Conservation (phyloP, 2,329 filamentous ascomycete genomes). For the Aspergillus pseudoviridinutans region DNA sequence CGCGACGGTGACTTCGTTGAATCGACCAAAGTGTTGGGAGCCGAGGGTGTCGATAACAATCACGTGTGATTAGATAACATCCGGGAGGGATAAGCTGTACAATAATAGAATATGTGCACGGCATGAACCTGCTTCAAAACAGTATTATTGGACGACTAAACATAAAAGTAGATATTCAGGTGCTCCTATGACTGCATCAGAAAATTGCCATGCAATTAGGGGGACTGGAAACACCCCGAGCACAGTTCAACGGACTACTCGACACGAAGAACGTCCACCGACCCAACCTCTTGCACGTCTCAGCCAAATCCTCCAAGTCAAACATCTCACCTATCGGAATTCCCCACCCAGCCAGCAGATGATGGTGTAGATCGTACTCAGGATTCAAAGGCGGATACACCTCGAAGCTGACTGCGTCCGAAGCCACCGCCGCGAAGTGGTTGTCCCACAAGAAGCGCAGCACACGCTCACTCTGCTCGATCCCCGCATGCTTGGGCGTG, state of each 20-base stretch:
- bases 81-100: background rate
- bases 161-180: background rate
- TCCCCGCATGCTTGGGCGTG: conserved; percentile 31
- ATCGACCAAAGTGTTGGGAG: background rate
- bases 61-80: background rate
- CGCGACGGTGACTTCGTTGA: background rate
- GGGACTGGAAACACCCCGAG: conserved; percentile 38
- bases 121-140: background rate
- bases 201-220: conserved; percentile 44
- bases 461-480: conserved; percentile 39
- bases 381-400: conserved; percentile 40
- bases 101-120: background rate
- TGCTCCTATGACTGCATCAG: conserved; percentile 11
- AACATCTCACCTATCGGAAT: conserved; percentile 40
- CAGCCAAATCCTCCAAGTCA: conserved; percentile 35
- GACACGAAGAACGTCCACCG: conserved; percentile 39
- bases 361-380: conserved; percentile 35
- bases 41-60: background rate
- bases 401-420: conserved; percentile 58
- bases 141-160: background rate
- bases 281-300: conserved; percentile 27
- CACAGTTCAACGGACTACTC: conserved; percentile 39
- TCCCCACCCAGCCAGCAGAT: conserved; percentile 36
- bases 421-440: conserved; percentile 56
- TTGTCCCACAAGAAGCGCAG: conserved; percentile 59